A percentile compares a stretch with the other conserved stretches of the same genome.
Conservation (phyloP, 2,329 filamentous ascomycete species). For the Pseudogymnoascus sp. region DNA sequence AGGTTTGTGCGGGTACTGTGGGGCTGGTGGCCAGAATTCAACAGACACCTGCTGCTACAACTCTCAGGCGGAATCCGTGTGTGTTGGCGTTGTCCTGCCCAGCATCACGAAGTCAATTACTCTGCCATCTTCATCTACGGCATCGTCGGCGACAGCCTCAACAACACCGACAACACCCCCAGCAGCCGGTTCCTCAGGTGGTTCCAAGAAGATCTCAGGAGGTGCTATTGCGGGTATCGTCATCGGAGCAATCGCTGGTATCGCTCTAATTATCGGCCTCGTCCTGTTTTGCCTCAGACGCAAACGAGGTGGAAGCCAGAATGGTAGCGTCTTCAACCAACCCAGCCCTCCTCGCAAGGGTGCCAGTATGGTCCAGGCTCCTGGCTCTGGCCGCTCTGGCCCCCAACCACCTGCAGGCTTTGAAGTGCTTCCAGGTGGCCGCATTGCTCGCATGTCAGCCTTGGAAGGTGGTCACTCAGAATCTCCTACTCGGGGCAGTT, state of each 20-base stretch:
- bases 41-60: slow-evolving; percentile 94
- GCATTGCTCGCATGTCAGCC: slow-evolving; percentile 93
- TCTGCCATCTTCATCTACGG: slow-evolving; percentile 47
- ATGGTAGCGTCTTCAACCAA: slow-evolving; percentile 79
- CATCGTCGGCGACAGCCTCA: slow-evolving; percentile 20
- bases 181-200: slow-evolving; percentile 16
- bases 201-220: slow-evolving; percentile 57
- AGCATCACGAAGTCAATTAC: slow-evolving; percentile 64
- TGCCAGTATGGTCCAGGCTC: slow-evolving; percentile 36
- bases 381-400: slow-evolving; percentile 32
- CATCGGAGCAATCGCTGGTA: slow-evolving; percentile 68
- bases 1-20: slow-evolving; percentile 84
- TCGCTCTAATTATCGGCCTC: slow-evolving; percentile 61
- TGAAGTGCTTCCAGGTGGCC: slow-evolving; percentile 74
- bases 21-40: slow-evolving; percentile 74
- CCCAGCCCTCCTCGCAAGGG: slow-evolving; percentile 64
- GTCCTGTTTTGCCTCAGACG: slow-evolving; percentile 44
- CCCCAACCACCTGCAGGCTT: slow-evolving; percentile 47
- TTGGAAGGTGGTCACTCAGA: slow-evolving; percentile 68
- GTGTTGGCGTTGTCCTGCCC: slow-evolving; percentile 70
- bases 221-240: slow-evolving; percentile 89
- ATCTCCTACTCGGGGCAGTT: slow-evolving; percentile 36
- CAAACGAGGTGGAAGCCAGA: slow-evolving; percentile 51
- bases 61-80: slow-evolving; percentile 66
- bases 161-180: slow-evolving; percentile 16